These are phyloP conservation scores for Fusarium aywerte DNA, from an alignment of 2,329 filamentous ascomycete genomes.

Conservation along the genomic window DNA sequence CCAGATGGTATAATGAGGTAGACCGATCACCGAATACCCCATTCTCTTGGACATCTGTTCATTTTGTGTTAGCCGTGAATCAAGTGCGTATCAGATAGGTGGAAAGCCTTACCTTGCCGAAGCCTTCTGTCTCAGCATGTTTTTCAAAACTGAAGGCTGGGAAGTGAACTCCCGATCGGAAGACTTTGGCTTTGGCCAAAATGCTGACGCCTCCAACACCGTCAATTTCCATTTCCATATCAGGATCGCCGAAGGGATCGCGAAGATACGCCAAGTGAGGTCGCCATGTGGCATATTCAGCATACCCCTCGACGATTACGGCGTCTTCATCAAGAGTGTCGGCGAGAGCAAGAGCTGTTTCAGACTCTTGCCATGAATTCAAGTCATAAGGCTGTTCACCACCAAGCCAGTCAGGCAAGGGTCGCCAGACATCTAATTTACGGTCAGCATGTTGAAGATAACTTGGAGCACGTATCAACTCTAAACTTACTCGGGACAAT, in stretches of 20 bases:
- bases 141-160: constrained; percentile 99
- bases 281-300: constrained; percentile 98
- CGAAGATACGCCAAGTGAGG: constrained; percentile 96
- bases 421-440: constrained; percentile 89
- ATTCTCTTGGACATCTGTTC: constrained; percentile 94
- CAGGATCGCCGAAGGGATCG: constrained; percentile 95
- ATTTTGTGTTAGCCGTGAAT: constrained; percentile 20
- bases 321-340: constrained; percentile 97
- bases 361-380: constrained; percentile 99
- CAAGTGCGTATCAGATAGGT: background rate
- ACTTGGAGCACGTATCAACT: background rate
- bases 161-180: constrained; percentile 95
- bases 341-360: constrained; percentile 91
- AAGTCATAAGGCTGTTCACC: constrained; percentile 98
- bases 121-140: constrained; percentile 97
- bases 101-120: constrained; percentile 81
- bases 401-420: constrained; percentile 97
- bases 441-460: constrained; percentile 40
- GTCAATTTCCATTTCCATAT: constrained; percentile 99
- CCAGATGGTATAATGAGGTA: constrained; percentile 99
- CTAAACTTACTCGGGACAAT: constrained; percentile 90
- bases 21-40: constrained; percentile 92
- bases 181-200: constrained; percentile 93
- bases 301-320: constrained; percentile 98
- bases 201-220: constrained; percentile 98